Evolutionary conservation across 2,329 filamentous ascomycete genomes (phyloP), one percentile per base, ranked within the genome.

Genomic region (Clonostachys rhizophaga): DNA sequence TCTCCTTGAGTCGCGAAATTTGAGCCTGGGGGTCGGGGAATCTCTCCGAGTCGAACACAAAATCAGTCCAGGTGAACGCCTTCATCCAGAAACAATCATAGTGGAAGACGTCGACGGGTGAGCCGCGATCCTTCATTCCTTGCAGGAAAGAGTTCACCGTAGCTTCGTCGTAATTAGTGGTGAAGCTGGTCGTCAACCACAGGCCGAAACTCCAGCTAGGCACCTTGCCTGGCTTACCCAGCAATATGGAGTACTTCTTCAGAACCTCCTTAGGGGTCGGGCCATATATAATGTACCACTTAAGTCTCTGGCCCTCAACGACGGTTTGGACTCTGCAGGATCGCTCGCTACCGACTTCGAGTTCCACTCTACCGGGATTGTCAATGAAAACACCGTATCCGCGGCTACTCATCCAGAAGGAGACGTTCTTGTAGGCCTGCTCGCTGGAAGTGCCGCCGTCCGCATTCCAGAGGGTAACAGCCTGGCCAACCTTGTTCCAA

Each of bases 61-160:
- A 89, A 61, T 89, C 85, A 49, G 84, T 87, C 86, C 85, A 89
- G 47, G 81, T 80, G 59, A 87, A 89, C 2, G 81, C 83, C 51
- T 83, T 83, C 74, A 89, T 83, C 85, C 85, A 89, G 73, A 88
- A 89, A 62, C 82, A 87, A 60, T 89, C 86, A 53, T 86, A 89
- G 62, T 89, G 86, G 63, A 89, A 89, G 4, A 88, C 84, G 36
- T 85, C 79, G 2, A 89, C 74, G 0, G 83, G 81, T 14, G 84
- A 85, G 42, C 79, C 75, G 3, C 83, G 76, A 43, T 77, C 69
- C 51, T 74, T 76, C 80, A 89, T 88, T 11, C 84, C 84, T 54
- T 86, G 78, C 18, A 89, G 73, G 62, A 89, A 89, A 10, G 73
- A 72, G 42, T 72, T 80, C 24, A 89, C 85, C 0, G 85, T 89